Base-by-base conservation (phyloP, 1,139 yeast genomes). In the Kazachstania sp. region DNA sequence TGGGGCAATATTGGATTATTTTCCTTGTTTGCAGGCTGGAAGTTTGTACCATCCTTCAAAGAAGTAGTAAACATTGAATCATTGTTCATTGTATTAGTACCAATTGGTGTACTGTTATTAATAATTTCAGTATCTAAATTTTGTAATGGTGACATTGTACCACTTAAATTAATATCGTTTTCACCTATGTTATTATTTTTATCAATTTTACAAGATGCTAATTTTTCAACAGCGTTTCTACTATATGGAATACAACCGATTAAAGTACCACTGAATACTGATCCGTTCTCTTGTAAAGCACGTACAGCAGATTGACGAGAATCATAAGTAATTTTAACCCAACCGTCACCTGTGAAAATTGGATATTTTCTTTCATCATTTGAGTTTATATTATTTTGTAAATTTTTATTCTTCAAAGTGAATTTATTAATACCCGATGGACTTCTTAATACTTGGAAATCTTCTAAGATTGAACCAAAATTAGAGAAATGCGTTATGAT, bases 291-390 rank as follows among this genome's bases (percentile, higher is more conserved):
- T 54, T 82, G 81, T 39, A 88, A 69, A 0, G 97, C 97, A 48
- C 94, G 81, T 28, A 80, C 67, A 1, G 97, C 96, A 12, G 90
- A 76, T 3, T 81, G 71, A 3, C 86, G 78, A 51, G 81, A 82
- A 50, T 81, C 86, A 64, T 79, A 92, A 0, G 97, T 88, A 46
- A 92, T 65, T 60, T 87, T 86, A 23, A 88, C 80, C 97, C 97
- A 92, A 43, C 87, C 83, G 40, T 78, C 77, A 0, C 97, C 97
- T 12, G 92, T 77, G 63, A 81, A 84, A 15, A 88, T 81, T 1
- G 95, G 95, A 43, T 70, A 69, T 51, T 66, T 58, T 56, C 46
- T 56, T 16, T 51, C 52, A 35, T 45, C 50, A 28, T 52, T 45
- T 18, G 49, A 54, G 30, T 52, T 49, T 37, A 31, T 49, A 18